A percentile compares a stretch with the other conserved stretches of the same genome.
phyloP scores from a whole-genome alignment of 345 rosid species.

The Psidium friedrichsthalianum region DNA sequence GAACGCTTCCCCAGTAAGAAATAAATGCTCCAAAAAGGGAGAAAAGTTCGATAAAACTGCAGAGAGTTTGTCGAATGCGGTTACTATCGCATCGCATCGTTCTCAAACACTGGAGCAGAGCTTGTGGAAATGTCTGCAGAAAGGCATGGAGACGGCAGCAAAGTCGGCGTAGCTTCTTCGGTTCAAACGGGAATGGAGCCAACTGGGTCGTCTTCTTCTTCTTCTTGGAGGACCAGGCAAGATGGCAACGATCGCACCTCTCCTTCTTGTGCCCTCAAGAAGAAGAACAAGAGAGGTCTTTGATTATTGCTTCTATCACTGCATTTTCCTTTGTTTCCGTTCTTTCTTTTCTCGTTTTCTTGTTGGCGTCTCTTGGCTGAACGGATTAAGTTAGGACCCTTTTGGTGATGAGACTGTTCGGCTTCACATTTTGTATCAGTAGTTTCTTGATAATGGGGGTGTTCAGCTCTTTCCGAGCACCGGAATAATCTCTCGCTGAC shows the following conservation, averaged over 20 bases:
- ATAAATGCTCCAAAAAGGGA: not conserved
- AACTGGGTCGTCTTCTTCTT: not conserved
- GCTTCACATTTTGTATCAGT: not conserved
- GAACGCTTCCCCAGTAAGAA: not conserved
- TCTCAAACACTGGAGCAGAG: not conserved
- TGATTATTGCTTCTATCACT: not conserved
- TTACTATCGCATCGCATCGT: not conserved
- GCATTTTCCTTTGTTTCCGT: not conserved
- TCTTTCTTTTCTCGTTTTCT: not conserved
- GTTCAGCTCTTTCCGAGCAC: not conserved
- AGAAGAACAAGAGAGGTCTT: constrained; percentile 15
- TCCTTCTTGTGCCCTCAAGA: not conserved
- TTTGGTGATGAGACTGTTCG: not conserved
- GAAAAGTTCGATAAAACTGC: not conserved
- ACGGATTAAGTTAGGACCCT: not conserved
- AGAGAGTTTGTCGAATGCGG: not conserved
- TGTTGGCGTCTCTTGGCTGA: not conserved
- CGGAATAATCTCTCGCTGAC: not conserved
- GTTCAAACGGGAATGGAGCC: not conserved
- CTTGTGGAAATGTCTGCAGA: not conserved
- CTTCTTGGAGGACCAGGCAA: constrained; percentile 5
- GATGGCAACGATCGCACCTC: not conserved
- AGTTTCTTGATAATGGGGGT: not conserved
- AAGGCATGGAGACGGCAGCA: not conserved
- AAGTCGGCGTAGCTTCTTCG: not conserved